Evolutionary conservation across 306 rosid genomes (phyloP).

Genomic region (Herpetospermum pedunculosum): DNA sequence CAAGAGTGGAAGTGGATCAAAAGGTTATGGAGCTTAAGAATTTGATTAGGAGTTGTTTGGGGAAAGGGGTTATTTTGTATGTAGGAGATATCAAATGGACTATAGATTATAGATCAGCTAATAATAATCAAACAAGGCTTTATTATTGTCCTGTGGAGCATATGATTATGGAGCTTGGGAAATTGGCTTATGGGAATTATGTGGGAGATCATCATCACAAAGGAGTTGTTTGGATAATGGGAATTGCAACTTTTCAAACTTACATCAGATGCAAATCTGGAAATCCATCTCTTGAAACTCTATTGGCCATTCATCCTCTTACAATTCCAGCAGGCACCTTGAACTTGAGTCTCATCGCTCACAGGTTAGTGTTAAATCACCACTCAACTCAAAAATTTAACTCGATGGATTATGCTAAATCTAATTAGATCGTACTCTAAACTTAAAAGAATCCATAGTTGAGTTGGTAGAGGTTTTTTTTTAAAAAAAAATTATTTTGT

Average conservation of each 20-base stretch:
- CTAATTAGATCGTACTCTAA: too few relatives aligned
- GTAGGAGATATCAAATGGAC: slow-evolving; percentile 83
- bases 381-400: too few relatives aligned
- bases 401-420: too few relatives aligned
- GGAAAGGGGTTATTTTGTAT: slow-evolving; percentile 63
- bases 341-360: slow-evolving; percentile 61
- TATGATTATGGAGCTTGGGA: slow-evolving; percentile 73
- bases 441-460: not conserved
- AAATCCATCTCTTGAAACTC: slow-evolving; percentile 50
- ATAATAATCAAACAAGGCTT: slow-evolving; percentile 28
- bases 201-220: slow-evolving; percentile 24
- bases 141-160: slow-evolving; percentile 71
- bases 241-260: slow-evolving; percentile 73
- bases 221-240: slow-evolving; percentile 53
- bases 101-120: slow-evolving; percentile 33
- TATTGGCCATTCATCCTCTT: slow-evolving; percentile 86
- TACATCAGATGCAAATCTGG: slow-evolving; percentile 76
- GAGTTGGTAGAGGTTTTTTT: slow-evolving; percentile 19
- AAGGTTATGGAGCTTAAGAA: slow-evolving; percentile 51
- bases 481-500: too few relatives aligned
- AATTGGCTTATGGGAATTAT: slow-evolving; percentile 34
- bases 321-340: slow-evolving; percentile 67
- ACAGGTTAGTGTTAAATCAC: too few relatives aligned
- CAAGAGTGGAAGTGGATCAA: slow-evolving; percentile 61
- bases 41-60: slow-evolving; percentile 18